These are phyloP conservation scores for Trametes elegans DNA, from an alignment of 768 basidiomycete genomes.

Conservation along the genomic window DNA sequence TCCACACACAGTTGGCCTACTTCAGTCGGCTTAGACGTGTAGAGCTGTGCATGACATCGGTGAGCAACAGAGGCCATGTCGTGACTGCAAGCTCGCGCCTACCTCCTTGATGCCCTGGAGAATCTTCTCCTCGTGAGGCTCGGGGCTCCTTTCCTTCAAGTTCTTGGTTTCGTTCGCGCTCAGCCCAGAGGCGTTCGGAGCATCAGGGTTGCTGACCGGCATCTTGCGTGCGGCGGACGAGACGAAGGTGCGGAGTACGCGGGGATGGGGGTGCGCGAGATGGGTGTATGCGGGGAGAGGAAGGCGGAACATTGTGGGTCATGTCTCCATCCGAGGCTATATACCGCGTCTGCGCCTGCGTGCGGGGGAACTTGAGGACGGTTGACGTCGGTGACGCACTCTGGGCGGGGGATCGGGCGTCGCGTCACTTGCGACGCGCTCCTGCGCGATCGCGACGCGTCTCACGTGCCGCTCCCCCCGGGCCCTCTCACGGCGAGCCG, in stretches of 20 bases:
- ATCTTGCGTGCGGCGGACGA: slow-evolving; percentile 12
- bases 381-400: slow-evolving; percentile 10
- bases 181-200: slow-evolving; percentile 40
- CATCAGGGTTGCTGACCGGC: slow-evolving; percentile 25
- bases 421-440: slow-evolving; percentile 11
- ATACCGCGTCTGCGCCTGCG: not conserved
- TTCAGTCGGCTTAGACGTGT: slow-evolving; percentile 38
- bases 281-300: not conserved
- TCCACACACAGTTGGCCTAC: slow-evolving; percentile 20
- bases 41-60: slow-evolving; percentile 28
- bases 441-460: slow-evolving; percentile 7
- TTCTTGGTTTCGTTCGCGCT: slow-evolving; percentile 37
- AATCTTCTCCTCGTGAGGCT: slow-evolving; percentile 37
- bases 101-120: slow-evolving; percentile 44
- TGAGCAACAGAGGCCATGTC: not conserved
- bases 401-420: slow-evolving; percentile 1
- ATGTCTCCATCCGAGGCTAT: not conserved
- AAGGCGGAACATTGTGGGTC: not conserved
- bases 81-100: slow-evolving; percentile 3
- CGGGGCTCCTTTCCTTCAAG: slow-evolving; percentile 35
- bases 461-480: too few relatives aligned
- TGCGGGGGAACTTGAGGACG: not conserved
- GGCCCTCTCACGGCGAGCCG: too few relatives aligned
- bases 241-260: slow-evolving; percentile 1
- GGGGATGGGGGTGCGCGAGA: not conserved